phyloP scores from a whole-genome alignment of 495 filamentous ascomycete species.

The Lichina pygmaea region DNA sequence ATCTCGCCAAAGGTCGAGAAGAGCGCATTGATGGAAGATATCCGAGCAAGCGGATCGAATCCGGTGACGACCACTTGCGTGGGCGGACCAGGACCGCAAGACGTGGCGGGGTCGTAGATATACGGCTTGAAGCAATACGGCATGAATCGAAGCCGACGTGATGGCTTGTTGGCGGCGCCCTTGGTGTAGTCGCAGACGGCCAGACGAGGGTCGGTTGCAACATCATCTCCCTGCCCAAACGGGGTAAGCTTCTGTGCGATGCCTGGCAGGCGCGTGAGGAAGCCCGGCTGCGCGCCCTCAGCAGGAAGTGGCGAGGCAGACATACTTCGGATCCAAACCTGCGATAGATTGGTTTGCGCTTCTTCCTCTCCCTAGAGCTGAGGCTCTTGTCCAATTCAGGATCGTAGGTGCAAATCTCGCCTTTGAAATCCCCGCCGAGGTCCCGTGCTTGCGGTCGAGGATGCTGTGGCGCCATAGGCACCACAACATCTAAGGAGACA shows the following conservation, averaged over 20 bases:
- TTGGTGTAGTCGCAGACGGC: slow-evolving; percentile 31
- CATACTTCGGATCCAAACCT: slow-evolving; percentile 31
- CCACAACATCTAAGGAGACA: slow-evolving; percentile 4
- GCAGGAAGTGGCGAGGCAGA: neutral
- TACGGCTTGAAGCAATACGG: slow-evolving; percentile 60
- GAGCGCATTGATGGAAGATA: slow-evolving; percentile 48
- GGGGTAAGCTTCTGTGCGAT: slow-evolving; percentile 4
- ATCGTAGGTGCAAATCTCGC: slow-evolving; percentile 46
- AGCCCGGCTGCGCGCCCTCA: no score
- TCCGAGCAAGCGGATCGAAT: slow-evolving; percentile 66
- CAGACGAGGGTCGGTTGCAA: slow-evolving; percentile 52
- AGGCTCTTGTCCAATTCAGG: slow-evolving; percentile 38
- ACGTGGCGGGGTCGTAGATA: slow-evolving; percentile 49
- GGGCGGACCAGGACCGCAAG: slow-evolving; percentile 69
- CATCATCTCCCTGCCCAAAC: slow-evolving; percentile 36
- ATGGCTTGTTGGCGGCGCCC: slow-evolving; percentile 34
- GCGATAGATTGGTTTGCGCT: slow-evolving; percentile 38
- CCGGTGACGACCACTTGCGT: slow-evolving; percentile 76
- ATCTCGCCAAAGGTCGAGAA: slow-evolving; percentile 80
- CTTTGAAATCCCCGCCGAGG: slow-evolving; percentile 31
- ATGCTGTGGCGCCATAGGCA: slow-evolving; percentile 19
- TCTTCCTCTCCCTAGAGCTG: slow-evolving; percentile 33
- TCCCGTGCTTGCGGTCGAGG: slow-evolving; percentile 32
- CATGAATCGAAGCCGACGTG: slow-evolving; percentile 39
- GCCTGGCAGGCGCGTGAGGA: no score